Percentiles rank a stretch among this genome's conserved stretches.
phyloP scores from a whole-genome alignment of 208 protist genomes.

The Leishmania lainsoni region DNA sequence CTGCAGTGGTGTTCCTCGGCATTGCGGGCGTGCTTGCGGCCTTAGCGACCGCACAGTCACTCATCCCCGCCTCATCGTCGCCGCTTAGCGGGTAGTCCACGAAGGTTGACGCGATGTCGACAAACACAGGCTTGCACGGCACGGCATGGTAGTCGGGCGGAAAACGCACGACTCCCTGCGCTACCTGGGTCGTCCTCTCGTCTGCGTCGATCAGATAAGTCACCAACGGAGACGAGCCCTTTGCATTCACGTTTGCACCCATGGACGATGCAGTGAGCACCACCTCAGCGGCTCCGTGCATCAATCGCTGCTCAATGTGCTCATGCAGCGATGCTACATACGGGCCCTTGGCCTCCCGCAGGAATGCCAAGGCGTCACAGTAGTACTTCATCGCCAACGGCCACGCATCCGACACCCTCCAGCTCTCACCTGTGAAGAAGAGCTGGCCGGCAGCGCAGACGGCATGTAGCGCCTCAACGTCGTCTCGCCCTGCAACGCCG shows the following conservation, averaged over 20 bases:
- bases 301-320: conserved; percentile 39
- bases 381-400: conserved; percentile 42
- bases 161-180: conserved; percentile 68
- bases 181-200: conserved; percentile 42
- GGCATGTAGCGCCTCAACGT: conserved; percentile 49
- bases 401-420: conserved; percentile 47
- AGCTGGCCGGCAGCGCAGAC: conserved; percentile 64
- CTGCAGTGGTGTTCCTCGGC: not conserved
- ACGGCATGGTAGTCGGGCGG: conserved; percentile 81
- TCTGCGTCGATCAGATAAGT: conserved; percentile 48
- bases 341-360: conserved; percentile 25
- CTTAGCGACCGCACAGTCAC: not conserved
- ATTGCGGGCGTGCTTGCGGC: not conserved
- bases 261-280: conserved; percentile 27
- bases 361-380: conserved; percentile 44
- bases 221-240: not conserved
- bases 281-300: conserved; percentile 45
- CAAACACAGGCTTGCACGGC: conserved; percentile 86
- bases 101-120: conserved; percentile 82
- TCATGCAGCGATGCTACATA: conserved; percentile 39
- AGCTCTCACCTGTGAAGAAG: conserved; percentile 73
- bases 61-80: not conserved
- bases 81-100: conserved; percentile 55
- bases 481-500: conserved; percentile 60
- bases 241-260: not conserved